These are phyloP conservation scores for Xanthoparmelia taractica DNA, from an alignment of 495 filamentous ascomycete species.

Conservation along the genomic window DNA sequence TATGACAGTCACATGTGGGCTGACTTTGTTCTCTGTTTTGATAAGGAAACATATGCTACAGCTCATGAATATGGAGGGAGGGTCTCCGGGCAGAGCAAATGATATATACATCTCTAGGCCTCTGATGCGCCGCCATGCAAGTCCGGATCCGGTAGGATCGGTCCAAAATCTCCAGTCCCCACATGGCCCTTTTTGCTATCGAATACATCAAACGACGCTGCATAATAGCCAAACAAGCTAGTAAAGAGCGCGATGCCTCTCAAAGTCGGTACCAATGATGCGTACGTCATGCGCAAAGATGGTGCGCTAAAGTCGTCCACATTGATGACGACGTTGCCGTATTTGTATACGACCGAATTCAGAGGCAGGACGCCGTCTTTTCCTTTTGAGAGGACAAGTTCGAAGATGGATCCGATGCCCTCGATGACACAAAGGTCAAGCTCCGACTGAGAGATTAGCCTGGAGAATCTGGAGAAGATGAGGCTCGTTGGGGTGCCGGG, in stretches of 20 bases:
- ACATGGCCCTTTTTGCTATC: background rate
- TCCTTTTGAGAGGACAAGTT: background rate
- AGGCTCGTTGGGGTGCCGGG: constrained; percentile 3
- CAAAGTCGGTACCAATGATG: background rate
- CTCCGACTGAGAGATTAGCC: background rate
- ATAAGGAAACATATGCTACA: no score
- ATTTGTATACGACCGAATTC: background rate
- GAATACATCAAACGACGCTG: background rate
- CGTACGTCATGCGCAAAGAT: background rate
- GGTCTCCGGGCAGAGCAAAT: no score
- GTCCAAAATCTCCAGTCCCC: constrained; percentile 2
- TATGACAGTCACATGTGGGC: no score
- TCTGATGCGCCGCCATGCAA: background rate
- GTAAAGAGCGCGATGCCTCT: constrained; percentile 13
- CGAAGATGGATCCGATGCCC: background rate
- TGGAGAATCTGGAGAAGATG: background rate
- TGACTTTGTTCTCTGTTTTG: no score
- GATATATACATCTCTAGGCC: background rate
- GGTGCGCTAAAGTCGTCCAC: constrained; percentile 1
- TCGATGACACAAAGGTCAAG: constrained; percentile 11
- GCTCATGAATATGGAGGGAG: no score
- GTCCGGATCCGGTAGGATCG: background rate
- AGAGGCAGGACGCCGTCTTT: background rate
- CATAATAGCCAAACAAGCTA: constrained; percentile 1
- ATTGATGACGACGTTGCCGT: constrained; percentile 9